Base-by-base conservation (phyloP, 2,329 filamentous ascomycete species). In the Colletotrichum acutatum region DNA sequence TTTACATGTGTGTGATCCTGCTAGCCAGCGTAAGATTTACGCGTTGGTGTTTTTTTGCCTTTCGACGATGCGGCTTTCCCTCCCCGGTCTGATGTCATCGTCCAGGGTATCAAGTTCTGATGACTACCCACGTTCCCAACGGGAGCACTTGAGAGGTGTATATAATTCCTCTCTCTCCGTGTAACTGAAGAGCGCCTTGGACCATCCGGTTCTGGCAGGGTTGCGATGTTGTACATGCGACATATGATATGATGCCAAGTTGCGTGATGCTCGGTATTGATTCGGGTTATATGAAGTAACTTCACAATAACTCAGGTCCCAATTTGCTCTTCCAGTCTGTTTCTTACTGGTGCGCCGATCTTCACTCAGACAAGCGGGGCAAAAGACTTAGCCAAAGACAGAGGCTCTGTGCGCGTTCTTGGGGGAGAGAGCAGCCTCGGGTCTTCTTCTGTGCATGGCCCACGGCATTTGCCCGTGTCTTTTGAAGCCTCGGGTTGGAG, bases 11-110 rank as follows among this genome's bases (percentile, higher is more conserved):
- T 26, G 56, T 37, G 24, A 61, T 61, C 26, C 19, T 49, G 16
- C 28, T 28, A 32, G 22, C 34, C 32, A 9, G 42, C 16, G n/a
- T 37, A 34, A 34, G 22, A 32, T 26, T 34, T 59, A n/a, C 6
- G 22, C 16, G 8, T 22, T n/a, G 11, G n/a, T 8, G 2, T 11
- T 32, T 9, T 49, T 32, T 32, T 32, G 28, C 34, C 19, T 60
- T 49, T 49, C 34, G 7, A 28, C 22, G n/a, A 34, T 34, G n/a
- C 24, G 22, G 58, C 58, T 52, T 67, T 11, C 14, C 9, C 53
- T 60, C 26, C 37, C n/a, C 28, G 26, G 42, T 34, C 56, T 66
- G 54, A 56, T 67, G 62, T 56, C 62, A 67, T 67, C 22, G 22
- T 19, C 54, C 7, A 26, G 22, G 7, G 16, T 19, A 53, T n/a